Evolutionary conservation across 2,329 filamentous ascomycete species (phyloP).

Genomic region (Colletotrichum tropicale): DNA sequence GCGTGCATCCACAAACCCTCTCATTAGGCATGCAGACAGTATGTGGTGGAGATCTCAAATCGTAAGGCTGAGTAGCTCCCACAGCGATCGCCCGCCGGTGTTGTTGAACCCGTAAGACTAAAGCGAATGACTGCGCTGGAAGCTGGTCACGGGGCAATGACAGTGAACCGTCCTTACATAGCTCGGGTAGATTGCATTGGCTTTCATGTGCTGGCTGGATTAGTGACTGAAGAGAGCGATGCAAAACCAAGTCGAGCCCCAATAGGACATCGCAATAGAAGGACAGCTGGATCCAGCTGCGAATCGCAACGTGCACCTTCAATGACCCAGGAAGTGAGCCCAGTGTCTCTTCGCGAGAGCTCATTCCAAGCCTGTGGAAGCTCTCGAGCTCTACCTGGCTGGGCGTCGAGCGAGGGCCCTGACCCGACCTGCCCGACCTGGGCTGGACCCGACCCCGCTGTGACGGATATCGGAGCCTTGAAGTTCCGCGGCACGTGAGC

Average conservation of each 20-base stretch:
- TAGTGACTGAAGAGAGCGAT: background rate
- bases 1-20: background rate
- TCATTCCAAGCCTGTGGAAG: background rate
- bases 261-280: background rate
- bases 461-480: background rate
- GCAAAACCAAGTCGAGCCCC: background rate
- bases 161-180: background rate
- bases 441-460: background rate
- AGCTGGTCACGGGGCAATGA: background rate
- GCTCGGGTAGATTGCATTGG: background rate
- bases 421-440: too few species aligned
- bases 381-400: background rate
- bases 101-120: background rate
- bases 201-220: background rate
- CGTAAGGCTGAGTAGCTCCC: background rate
- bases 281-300: background rate
- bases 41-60: background rate
- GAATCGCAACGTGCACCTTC: background rate
- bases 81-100: background rate
- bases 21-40: background rate
- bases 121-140: background rate
- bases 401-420: background rate
- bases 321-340: background rate
- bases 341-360: background rate
- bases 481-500: background rate